phyloP scores from a whole-genome alignment of 2,329 filamentous ascomycete genomes.

The Pseudogymnoascus sp. region DNA sequence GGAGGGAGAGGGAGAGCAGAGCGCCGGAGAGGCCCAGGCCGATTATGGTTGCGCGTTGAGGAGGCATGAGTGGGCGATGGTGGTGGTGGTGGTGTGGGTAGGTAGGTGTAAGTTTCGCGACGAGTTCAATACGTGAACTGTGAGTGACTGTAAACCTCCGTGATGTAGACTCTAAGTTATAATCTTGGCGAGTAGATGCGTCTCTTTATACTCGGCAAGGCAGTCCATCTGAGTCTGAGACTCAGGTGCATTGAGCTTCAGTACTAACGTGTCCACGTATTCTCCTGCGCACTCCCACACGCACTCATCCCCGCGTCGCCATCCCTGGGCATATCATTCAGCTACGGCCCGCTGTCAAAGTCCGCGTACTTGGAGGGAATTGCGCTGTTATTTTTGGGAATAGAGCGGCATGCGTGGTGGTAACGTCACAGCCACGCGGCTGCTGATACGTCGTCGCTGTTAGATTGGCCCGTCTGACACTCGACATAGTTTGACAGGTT shows the following conservation, averaged over 20 bases:
- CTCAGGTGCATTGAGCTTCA: too few species aligned
- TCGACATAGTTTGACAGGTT: background rate
- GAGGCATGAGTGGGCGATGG: background rate
- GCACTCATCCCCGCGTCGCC: background rate
- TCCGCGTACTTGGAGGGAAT: background rate
- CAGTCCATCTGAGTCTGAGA: too few species aligned
- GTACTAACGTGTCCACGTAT: too few species aligned
- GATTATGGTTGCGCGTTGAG: conserved; percentile 31
- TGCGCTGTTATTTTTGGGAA: background rate
- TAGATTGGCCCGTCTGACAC: conserved; percentile 1
- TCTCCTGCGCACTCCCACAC: background rate
- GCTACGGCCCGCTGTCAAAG: background rate
- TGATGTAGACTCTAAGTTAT: background rate
- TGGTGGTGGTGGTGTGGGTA: background rate
- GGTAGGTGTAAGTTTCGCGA: background rate
- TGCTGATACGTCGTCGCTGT: background rate
- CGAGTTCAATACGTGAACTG: background rate
- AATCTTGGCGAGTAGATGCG: background rate
- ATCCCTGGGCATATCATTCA: conserved; percentile 1
- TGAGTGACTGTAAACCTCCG: background rate
- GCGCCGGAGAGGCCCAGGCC: conserved; percentile 47
- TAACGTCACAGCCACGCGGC: background rate
- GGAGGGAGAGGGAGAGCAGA: conserved; percentile 41
- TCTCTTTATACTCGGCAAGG: background rate
- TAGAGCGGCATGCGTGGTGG: background rate